Evolutionary conservation across 306 rosid genomes (phyloP), one percentile per base, ranked within the genome.

Genomic region (Ormosia semicastrata): DNA sequence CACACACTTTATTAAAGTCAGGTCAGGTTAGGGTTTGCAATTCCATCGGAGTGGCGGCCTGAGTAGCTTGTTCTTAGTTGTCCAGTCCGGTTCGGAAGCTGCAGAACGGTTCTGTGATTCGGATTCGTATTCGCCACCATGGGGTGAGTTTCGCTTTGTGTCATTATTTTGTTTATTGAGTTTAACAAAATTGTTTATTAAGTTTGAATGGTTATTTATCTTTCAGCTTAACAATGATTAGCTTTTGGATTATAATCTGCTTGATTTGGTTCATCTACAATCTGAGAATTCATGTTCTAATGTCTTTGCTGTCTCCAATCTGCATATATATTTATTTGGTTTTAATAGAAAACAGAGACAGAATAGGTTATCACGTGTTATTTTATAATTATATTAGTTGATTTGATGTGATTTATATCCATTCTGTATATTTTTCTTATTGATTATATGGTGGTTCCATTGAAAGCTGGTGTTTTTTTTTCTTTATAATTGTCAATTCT

Each of bases 81-180:
- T 44, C 10, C 43, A 34, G 34, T 36, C 15, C 74, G 72, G 33
- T 74, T 60, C 71, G 24, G 66, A 73, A 24, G 39, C 79, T 41
- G 57, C 69, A 43, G 5, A 65, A 41, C 53, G 14, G 32, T 66
- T 80, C 69, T 7, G 24, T 14, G 13, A 71, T 63, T 68, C 73
- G 33, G 34, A 33, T 69, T 68, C 6, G 8, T 36, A 80, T 59
- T 30, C 2, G 40, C 65, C 71, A 78, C 49, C 85, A 91, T 91
- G 93, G 95, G 93, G 90, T 89, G 15, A 67, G 93, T 75, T 41
- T 74, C 14, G 0, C 39, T 29, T 46, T 41, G 32, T 15, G 8
- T 7, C 11, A 8, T n/a, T 44, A 6, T 5, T 73, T 18, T 0
- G 2, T 43, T 52, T 14, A 3, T 37, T 37, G 41, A 37, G 7